Conservation (phyloP, 495 filamentous ascomycete genomes). For the Neurospora sp. region DNA sequence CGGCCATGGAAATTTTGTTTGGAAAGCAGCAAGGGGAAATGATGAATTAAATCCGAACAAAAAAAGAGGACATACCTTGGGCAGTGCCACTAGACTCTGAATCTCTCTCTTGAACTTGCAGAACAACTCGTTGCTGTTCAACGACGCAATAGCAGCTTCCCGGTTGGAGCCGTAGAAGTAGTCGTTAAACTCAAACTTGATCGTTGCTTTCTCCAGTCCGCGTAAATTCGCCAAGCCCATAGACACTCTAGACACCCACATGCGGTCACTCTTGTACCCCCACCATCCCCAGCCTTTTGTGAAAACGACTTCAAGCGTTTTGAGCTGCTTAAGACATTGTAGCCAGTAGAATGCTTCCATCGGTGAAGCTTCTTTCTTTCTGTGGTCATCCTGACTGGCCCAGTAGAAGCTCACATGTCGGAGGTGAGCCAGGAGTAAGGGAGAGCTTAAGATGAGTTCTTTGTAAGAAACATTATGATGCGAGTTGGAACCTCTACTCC, state of each 20-base stretch:
- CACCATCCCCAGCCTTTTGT: no score
- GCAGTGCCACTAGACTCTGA: not conserved
- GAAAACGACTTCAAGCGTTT: not conserved
- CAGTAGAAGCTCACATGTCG: not conserved
- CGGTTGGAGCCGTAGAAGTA: no score
- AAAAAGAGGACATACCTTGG: not conserved
- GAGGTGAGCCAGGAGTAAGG: not conserved
- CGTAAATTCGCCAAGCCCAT: not conserved
- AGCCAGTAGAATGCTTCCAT: not conserved
- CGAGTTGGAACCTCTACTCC: not conserved
- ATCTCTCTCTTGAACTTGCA: not conserved
- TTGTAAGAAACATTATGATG: accelerated
- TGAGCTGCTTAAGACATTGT: not conserved
- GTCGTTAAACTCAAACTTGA: not conserved
- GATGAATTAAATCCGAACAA: not conserved
- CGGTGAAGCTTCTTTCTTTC: not conserved
- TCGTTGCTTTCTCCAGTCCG: not conserved
- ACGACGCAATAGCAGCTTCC: no score
- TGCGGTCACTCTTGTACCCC: no score
- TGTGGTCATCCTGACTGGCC: not conserved
- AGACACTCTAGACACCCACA: not conserved
- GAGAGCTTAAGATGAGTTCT: not conserved
- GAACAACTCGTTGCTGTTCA: not conserved
- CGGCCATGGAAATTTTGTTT: not conserved
- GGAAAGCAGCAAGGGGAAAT: not conserved